phyloP scores from a whole-genome alignment of 257 asterid genomes.

The Haberlea rhodopensis region DNA sequence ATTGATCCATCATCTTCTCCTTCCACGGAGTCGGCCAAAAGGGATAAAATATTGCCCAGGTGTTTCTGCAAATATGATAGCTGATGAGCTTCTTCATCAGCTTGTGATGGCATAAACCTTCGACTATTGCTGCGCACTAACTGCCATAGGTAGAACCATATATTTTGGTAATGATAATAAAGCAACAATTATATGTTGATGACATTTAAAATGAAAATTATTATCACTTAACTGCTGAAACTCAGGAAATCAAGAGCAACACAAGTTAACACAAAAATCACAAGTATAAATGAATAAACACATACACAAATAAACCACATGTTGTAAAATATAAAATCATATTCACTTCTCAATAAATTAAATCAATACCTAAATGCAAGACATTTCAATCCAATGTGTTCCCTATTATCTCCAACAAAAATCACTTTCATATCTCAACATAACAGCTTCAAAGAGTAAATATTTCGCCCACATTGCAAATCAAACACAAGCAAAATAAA shows the following conservation, averaged over 20 bases:
- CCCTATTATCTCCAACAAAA: not conserved
- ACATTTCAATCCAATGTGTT: not conserved
- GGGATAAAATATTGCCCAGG: conserved; percentile 80
- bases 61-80: conserved; percentile 91
- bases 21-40: conserved; percentile 71
- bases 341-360: not conserved
- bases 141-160: conserved; percentile 42
- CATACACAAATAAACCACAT: not conserved
- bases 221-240: not conserved
- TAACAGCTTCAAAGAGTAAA: conserved; percentile 5
- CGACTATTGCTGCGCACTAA: conserved; percentile 95
- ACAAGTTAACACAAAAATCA: not conserved
- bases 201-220: not conserved
- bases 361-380: too few species aligned
- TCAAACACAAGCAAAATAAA: not conserved
- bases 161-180: conserved; percentile 20
- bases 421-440: conserved; percentile 19
- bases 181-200: conserved; percentile 9
- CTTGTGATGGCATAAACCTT: conserved; percentile 86
- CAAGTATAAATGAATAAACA: too few species aligned
- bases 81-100: conserved; percentile 96
- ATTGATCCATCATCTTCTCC: conserved; percentile 74
- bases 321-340: not conserved
- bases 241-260: not conserved
- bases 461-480: conserved; percentile 23